Percentiles rank a stretch among this genome's conserved stretches.
These are phyloP conservation scores for Periconia macrospinosa DNA, from an alignment of 2,329 filamentous ascomycete species.

Conservation along the genomic window DNA sequence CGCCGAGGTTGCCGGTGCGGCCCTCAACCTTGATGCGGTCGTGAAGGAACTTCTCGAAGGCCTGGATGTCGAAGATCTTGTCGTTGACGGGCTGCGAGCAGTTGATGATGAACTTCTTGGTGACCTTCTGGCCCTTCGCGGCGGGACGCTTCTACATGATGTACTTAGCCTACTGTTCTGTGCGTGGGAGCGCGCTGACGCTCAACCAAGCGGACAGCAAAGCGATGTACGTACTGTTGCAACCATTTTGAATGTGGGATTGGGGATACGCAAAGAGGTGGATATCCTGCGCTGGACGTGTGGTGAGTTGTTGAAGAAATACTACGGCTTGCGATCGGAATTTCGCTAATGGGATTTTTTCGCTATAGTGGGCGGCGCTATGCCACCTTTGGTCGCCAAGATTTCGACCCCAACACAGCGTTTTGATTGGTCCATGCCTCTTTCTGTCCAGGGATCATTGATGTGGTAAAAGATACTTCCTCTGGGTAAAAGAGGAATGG, in stretches of 20 bases:
- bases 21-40: conserved; percentile 99
- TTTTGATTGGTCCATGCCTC: background rate
- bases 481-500: too few species aligned
- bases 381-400: conserved; percentile 18
- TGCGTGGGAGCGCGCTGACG: conserved; percentile 26
- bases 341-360: conserved; percentile 17
- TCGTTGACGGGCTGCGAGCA: conserved; percentile 96
- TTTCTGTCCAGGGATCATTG: too few species aligned
- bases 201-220: conserved; percentile 76
- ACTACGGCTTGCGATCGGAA: background rate
- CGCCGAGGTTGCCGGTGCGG: conserved; percentile 96
- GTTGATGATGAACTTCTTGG: conserved; percentile 99
- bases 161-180: conserved; percentile 94
- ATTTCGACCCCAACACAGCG: conserved; percentile 7
- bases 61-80: conserved; percentile 99
- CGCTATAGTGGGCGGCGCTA: conserved; percentile 15
- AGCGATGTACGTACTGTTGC: conserved; percentile 91
- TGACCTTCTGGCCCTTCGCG: conserved; percentile 67
- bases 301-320: conserved; percentile 14
- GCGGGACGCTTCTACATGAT: conserved; percentile 62
- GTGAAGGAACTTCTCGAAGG: conserved; percentile 99
- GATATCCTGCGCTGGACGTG: conserved; percentile 75
- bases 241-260: conserved; percentile 70
- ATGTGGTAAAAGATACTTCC: too few species aligned
- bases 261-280: conserved; percentile 74